phyloP scores from a whole-genome alignment of 768 basidiomycete genomes.

The Mycena chlorophos region DNA sequence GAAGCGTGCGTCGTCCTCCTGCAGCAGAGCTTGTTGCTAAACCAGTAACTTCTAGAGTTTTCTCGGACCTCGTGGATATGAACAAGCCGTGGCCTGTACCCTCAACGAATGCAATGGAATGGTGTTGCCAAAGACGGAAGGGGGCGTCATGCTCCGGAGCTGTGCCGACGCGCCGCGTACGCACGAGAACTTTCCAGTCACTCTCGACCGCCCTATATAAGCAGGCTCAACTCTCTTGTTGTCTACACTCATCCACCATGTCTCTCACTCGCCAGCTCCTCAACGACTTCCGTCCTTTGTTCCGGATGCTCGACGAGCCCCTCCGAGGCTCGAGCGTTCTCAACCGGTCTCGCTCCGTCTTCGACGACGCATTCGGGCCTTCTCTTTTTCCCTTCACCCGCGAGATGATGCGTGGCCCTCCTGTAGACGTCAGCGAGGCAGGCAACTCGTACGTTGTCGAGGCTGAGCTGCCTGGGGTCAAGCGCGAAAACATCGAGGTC shows the following conservation, averaged over 20 bases:
- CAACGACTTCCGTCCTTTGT: conserved; percentile 72
- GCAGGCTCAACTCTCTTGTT: neutral
- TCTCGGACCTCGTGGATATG: too few species aligned
- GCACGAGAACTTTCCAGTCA: neutral
- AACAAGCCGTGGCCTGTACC: too few species aligned
- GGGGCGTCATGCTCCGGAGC: neutral
- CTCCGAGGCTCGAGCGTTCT: conserved; percentile 39
- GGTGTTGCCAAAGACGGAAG: neutral
- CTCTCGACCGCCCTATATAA: neutral
- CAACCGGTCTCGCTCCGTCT: conserved; percentile 36
- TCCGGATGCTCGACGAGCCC: conserved; percentile 77
- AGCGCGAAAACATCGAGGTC: conserved; percentile 73
- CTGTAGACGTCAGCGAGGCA: conserved; percentile 69
- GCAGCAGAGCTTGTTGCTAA: neutral
- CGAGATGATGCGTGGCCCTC: conserved; percentile 43
- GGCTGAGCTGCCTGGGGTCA: conserved; percentile 77
- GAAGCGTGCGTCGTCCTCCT: neutral
- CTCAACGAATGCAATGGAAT: too few species aligned
- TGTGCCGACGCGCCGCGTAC: neutral
- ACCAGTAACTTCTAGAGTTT: too few species aligned
- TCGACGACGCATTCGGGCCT: conserved; percentile 49
- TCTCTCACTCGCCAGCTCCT: conserved; percentile 65
- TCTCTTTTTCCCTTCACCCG: conserved; percentile 26
- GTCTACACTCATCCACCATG: conserved; percentile 41
- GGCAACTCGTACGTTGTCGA: conserved; percentile 66